These are phyloP conservation scores for Artemisia tridentata DNA, from an alignment of 129 eudicot genomes.

Conservation along the genomic window DNA sequence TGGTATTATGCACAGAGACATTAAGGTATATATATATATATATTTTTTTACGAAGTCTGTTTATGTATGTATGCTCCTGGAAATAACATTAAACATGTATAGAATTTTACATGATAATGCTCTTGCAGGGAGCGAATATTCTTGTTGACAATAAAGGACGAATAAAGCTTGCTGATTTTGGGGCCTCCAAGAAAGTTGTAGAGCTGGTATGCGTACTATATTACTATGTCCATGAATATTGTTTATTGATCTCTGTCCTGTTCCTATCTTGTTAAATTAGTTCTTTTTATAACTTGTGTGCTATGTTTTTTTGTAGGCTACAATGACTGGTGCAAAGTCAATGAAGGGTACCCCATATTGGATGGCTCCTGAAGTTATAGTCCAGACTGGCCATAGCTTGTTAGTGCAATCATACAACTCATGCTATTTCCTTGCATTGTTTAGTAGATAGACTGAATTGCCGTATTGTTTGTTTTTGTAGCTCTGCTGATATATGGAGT, in stretches of 20 bases:
- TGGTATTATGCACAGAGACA: slow-evolving; percentile 95
- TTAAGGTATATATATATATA: slow-evolving; percentile 57
- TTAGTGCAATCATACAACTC: slow-evolving; percentile 42
- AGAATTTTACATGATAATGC: slow-evolving; percentile 19
- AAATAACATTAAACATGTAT: slow-evolving; percentile 5
- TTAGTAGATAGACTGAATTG: slow-evolving; percentile 9
- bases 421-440: not conserved
- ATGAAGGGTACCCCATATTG: slow-evolving; percentile 99
- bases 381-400: slow-evolving; percentile 98
- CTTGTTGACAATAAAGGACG: slow-evolving; percentile 96
- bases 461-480: slow-evolving; percentile 21
- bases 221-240: not conserved
- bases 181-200: slow-evolving; percentile 99
- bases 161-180: slow-evolving; percentile 98
- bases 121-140: slow-evolving; percentile 87
- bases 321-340: slow-evolving; percentile 97
- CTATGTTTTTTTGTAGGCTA: slow-evolving; percentile 59
- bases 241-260: not conserved
- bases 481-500: slow-evolving; percentile 99
- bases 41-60: not conserved
- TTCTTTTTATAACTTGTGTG: not conserved
- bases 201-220: slow-evolving; percentile 61
- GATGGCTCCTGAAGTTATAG: slow-evolving; percentile 99
- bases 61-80: not conserved
- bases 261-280: not conserved